Percentiles rank a stretch among this genome's conserved stretches.
phyloP scores from a whole-genome alignment of 495 filamentous ascomycete species.

The Penicillium waksmanii region DNA sequence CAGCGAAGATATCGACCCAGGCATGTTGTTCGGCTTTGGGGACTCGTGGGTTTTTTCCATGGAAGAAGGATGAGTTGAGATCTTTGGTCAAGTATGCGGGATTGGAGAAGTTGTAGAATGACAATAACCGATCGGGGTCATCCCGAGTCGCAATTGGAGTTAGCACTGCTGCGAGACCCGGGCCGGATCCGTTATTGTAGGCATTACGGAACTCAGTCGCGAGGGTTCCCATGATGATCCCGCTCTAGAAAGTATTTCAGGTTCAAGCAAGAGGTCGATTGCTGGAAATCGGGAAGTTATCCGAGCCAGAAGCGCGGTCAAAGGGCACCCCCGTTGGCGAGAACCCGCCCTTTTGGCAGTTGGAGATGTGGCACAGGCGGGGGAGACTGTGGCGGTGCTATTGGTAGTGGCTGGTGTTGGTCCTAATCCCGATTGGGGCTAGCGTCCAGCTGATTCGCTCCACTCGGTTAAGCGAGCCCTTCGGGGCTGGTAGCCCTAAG shows the following conservation, averaged over 20 bases:
- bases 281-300: not conserved
- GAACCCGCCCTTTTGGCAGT: not conserved
- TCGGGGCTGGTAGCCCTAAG: constrained; percentile 51
- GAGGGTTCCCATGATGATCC: constrained; percentile 61
- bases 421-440: constrained; percentile 17
- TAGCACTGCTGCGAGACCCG: constrained; percentile 68
- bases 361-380: constrained; percentile 1
- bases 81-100: constrained; percentile 62
- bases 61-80: constrained; percentile 64
- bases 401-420: constrained; percentile 15
- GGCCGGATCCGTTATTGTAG: constrained; percentile 59
- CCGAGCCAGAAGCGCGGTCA: constrained; percentile 2
- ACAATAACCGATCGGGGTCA: constrained; percentile 59
- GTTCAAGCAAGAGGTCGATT: not conserved
- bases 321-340: not conserved
- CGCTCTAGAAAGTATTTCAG: not conserved
- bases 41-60: constrained; percentile 55
- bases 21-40: constrained; percentile 66
- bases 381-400: constrained; percentile 18
- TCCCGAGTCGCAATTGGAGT: constrained; percentile 63
- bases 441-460: constrained; percentile 31
- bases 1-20: constrained; percentile 81
- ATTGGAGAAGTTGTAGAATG: constrained; percentile 63
- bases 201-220: constrained; percentile 65
- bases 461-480: constrained; percentile 47